Evolutionary conservation across 2,329 filamentous ascomycete species (phyloP).

Genomic region (Monosporascus sp.): DNA sequence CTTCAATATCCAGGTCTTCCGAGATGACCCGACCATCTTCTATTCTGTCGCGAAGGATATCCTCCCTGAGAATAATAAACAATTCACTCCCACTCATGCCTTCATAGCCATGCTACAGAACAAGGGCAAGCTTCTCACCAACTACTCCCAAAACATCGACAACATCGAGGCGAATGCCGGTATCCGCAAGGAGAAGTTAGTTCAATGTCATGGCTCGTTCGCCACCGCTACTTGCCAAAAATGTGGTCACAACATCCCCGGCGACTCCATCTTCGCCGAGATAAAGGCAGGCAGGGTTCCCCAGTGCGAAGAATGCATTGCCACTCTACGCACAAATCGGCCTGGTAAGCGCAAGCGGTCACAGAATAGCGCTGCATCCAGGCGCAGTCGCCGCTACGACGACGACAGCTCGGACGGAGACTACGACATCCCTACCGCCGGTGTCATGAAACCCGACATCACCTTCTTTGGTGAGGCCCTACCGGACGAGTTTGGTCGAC

Average conservation of each 20-base stretch:
- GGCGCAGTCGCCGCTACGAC: slow-evolving; percentile 30
- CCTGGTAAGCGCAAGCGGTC: slow-evolving; percentile 52
- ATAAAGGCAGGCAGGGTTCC: slow-evolving; percentile 73
- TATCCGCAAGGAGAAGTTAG: slow-evolving; percentile 71
- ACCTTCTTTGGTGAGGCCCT: slow-evolving; percentile 95
- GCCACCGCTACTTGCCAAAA: slow-evolving; percentile 85
- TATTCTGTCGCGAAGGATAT: slow-evolving; percentile 90
- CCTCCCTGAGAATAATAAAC: slow-evolving; percentile 62
- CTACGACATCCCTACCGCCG: slow-evolving; percentile 61
- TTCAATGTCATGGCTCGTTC: slow-evolving; percentile 96
- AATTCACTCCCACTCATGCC: slow-evolving; percentile 85
- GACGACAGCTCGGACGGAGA: slow-evolving; percentile 46
- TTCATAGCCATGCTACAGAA: slow-evolving; percentile 89
- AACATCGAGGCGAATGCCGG: slow-evolving; percentile 88
- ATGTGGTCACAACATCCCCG: slow-evolving; percentile 68
- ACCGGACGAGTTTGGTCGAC: slow-evolving; percentile 73
- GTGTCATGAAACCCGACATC: slow-evolving; percentile 95
- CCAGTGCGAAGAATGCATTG: slow-evolving; percentile 66
- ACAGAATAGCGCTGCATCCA: slow-evolving; percentile 38
- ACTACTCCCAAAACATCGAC: slow-evolving; percentile 99
- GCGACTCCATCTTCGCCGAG: slow-evolving; percentile 72
- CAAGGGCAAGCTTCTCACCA: slow-evolving; percentile 83
- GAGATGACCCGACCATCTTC: slow-evolving; percentile 81
- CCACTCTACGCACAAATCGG: slow-evolving; percentile 43
- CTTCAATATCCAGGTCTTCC: slow-evolving; percentile 86